Base-by-base conservation (phyloP, 805 yeast species). In the Starmerella roubikii region DNA sequence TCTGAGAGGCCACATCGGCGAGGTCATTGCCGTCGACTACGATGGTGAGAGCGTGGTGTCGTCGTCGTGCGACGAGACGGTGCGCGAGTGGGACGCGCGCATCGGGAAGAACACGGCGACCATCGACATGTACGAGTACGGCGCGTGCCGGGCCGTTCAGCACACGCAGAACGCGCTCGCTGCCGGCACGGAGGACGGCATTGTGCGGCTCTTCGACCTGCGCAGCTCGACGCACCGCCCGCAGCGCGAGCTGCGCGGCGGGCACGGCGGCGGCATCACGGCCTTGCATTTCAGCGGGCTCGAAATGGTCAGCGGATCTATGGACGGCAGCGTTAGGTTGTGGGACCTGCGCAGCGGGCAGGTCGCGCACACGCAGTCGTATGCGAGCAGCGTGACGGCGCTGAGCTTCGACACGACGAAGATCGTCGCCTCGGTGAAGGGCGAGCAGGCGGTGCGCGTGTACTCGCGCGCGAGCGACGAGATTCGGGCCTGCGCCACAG, bases 341-440 rank as follows among this genome's bases (percentile, higher is more conserved):
- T 79, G 88, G 88, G 88, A 79, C 54, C 58, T 79, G 30, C 62
- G 88, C 46, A 74, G 72, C 0, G 85, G 86, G 12, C 63, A 71
- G 1, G 65, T 78, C 12, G 56, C 66, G 28, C 77, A 75, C 49
- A 72, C 78, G 1, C 72, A 73, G 56, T 73, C 77, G 1, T 76
- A 74, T 47, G 75, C 73, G 32, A 54, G 67, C 1, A 71, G 78
- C 2, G 68, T 78, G 17, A 54, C 66, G 2, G 61, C 74, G 8
- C 52, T 79, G 33, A 75, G 73, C 46, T 76, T 79, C 54, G 85
- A 78, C 50, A 52, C 65, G 5, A 55, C 70, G 32, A 64, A 72
- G 41, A 69, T 79, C 18, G 76, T 73, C 1, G 61, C 69, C 1
- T 67, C 78, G 1, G 68, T 71, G 27, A 27, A 15, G 15, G 60